These are phyloP conservation scores for Aureobasidium lini DNA, from an alignment of 2,329 filamentous ascomycete genomes.

Conservation along the genomic window DNA sequence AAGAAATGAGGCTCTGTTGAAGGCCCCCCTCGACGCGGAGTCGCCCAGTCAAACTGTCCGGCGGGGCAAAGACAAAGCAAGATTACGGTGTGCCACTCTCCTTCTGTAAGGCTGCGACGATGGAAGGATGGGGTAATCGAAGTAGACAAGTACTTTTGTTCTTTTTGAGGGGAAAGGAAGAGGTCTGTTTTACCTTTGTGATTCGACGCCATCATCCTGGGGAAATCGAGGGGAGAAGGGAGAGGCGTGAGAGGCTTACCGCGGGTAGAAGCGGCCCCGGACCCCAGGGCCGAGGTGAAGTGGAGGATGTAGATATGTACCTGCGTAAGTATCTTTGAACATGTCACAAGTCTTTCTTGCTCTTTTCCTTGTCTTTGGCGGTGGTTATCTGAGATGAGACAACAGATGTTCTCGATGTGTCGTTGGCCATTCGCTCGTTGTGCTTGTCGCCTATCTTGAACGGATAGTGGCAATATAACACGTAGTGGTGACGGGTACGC, in stretches of 20 bases:
- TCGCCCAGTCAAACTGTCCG: background rate
- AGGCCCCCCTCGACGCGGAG: background rate
- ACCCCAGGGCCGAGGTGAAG: background rate
- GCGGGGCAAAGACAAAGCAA: background rate
- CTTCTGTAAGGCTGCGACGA: background rate
- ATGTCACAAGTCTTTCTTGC: background rate
- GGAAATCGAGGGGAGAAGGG: background rate
- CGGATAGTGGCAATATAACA: conserved; percentile 1
- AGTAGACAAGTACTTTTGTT: background rate
- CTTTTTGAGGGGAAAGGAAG: background rate
- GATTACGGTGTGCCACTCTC: background rate
- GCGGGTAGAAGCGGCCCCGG: conserved; percentile 6
- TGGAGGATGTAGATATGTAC: background rate
- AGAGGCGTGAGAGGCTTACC: background rate
- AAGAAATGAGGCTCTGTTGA: background rate
- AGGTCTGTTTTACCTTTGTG: background rate
- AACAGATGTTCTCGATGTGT: background rate
- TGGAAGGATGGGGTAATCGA: background rate
- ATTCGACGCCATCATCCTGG: conserved; percentile 1
- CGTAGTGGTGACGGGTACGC: background rate
- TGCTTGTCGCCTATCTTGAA: background rate
- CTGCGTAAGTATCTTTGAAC: background rate
- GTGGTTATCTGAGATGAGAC: background rate
- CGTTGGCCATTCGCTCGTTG: background rate
- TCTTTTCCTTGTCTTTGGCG: background rate